Conservation (phyloP, 371 early-diverging fungal genomes). For the Batrachochytrium dendrobatidis region DNA sequence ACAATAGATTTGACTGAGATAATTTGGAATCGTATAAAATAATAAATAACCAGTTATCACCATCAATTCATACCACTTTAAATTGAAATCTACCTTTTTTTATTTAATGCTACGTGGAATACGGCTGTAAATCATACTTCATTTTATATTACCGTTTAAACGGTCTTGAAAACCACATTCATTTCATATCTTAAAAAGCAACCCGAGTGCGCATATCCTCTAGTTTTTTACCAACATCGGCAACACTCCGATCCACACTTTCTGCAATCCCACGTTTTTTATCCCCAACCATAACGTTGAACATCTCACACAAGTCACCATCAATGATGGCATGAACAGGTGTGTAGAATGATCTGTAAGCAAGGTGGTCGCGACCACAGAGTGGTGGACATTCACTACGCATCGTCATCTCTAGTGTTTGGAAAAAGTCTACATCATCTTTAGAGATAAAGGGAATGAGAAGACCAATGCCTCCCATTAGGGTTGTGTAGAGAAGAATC, state of each 20-base stretch:
- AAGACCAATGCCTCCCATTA: constrained; percentile 76
- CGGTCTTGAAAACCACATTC: too few species aligned
- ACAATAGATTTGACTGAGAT: too few species aligned
- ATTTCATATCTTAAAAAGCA: constrained; percentile 27
- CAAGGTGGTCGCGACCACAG: constrained; percentile 83
- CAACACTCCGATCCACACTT: constrained; percentile 76
- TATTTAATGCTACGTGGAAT: too few species aligned
- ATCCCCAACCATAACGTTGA: constrained; percentile 57
- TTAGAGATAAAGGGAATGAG: constrained; percentile 79
- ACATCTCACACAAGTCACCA: constrained; percentile 89
- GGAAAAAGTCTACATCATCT: constrained; percentile 91
- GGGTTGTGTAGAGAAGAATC: constrained; percentile 74
- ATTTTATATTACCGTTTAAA: too few species aligned
- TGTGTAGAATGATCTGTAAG: constrained; percentile 69
- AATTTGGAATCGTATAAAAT: too few species aligned
- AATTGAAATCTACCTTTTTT: too few species aligned
- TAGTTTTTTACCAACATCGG: constrained; percentile 86
- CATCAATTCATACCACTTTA: too few species aligned
- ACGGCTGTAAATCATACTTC: too few species aligned
- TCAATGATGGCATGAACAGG: constrained; percentile 85
- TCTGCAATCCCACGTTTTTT: constrained; percentile 73
- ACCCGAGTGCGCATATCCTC: constrained; percentile 52
- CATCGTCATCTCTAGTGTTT: constrained; percentile 85
- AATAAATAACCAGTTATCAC: too few species aligned
- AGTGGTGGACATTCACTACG: constrained; percentile 66